phyloP scores from a whole-genome alignment of 176 grass and related monocot genomes.

The Avena atlantica region DNA sequence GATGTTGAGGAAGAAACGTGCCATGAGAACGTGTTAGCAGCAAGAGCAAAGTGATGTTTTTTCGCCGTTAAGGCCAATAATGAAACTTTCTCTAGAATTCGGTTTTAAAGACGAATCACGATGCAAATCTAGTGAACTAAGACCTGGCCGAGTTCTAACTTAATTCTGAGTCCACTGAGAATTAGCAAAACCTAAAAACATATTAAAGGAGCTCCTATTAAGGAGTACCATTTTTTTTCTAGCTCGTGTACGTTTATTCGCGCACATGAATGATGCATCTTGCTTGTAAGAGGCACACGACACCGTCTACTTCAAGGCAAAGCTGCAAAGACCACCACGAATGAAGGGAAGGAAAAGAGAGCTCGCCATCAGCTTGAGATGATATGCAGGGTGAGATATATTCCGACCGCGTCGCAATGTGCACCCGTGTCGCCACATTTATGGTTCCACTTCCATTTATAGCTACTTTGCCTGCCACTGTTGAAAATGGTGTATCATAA shows the following conservation, averaged over 20 bases:
- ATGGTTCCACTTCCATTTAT: neutral
- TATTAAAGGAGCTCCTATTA: neutral
- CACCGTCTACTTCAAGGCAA: slow-evolving; percentile 45
- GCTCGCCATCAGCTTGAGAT: slow-evolving; percentile 34
- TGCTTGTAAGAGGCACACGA: slow-evolving; percentile 11
- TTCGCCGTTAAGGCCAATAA: too few relatives aligned
- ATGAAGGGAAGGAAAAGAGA: slow-evolving; percentile 35
- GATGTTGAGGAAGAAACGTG: neutral
- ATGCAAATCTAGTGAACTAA: too few relatives aligned
- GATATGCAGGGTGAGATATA: slow-evolving; percentile 43
- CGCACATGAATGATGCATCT: neutral
- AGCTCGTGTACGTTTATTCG: neutral
- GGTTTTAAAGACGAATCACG: too few relatives aligned
- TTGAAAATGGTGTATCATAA: slow-evolving; percentile 29
- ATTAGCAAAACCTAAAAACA: neutral
- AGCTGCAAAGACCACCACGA: slow-evolving; percentile 30
- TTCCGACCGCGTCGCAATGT: slow-evolving; percentile 18
- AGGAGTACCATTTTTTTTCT: neutral
- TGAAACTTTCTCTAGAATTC: too few relatives aligned
- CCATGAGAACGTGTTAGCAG: neutral
- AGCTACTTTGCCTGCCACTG: slow-evolving; percentile 34
- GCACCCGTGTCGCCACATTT: slow-evolving; percentile 34
- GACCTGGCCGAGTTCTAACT: too few relatives aligned
- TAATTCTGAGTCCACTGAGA: too few relatives aligned
- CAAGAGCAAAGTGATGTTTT: neutral